Evolutionary conservation across 2,329 filamentous ascomycete genomes (phyloP).

Genomic region (Botrytis aclada): DNA sequence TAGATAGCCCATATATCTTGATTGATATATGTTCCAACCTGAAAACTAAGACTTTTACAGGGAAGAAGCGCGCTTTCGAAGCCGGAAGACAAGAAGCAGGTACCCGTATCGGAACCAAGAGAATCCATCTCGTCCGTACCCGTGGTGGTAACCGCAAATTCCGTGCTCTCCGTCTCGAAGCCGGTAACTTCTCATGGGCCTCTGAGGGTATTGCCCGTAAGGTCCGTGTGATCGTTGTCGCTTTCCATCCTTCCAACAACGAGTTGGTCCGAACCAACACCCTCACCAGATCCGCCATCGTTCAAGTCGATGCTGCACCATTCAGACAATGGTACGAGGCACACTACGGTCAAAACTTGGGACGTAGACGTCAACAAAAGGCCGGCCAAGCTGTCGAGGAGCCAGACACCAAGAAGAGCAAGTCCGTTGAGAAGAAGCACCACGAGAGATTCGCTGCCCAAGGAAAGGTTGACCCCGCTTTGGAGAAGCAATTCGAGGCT

Average conservation of each 20-base stretch:
- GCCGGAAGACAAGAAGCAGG: constrained; percentile 98
- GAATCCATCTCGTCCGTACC: constrained; percentile 94
- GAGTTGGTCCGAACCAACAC: constrained; percentile 99
- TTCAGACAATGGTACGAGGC: constrained; percentile 99
- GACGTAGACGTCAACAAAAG: constrained; percentile 89
- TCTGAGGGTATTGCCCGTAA: constrained; percentile 98
- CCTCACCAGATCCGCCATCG: constrained; percentile 96
- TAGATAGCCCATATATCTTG: constrained; percentile 65
- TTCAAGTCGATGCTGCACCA: constrained; percentile 97
- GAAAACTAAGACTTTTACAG: constrained; percentile 55
- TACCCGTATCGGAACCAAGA: constrained; percentile 98
- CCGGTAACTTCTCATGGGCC: constrained; percentile 99
- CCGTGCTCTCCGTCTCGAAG: constrained; percentile 97
- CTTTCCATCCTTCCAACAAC: constrained; percentile 99
- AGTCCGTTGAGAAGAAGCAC: constrained; percentile 96
- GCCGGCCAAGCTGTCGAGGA: constrained; percentile 43
- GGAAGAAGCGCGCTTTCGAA: constrained; percentile 99
- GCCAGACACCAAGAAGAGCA: constrained; percentile 81
- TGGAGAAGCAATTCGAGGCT: constrained; percentile 99
- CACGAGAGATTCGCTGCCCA: constrained; percentile 73
- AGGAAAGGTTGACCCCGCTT: constrained; percentile 88
- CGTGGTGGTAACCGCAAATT: constrained; percentile 99
- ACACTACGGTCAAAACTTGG: constrained; percentile 90
- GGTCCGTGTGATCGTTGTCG: constrained; percentile 97
- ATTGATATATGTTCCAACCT: constrained; percentile 70